Conservation (phyloP, 108 stramenopile genomes). For the Cyclotella cryptica region DNA sequence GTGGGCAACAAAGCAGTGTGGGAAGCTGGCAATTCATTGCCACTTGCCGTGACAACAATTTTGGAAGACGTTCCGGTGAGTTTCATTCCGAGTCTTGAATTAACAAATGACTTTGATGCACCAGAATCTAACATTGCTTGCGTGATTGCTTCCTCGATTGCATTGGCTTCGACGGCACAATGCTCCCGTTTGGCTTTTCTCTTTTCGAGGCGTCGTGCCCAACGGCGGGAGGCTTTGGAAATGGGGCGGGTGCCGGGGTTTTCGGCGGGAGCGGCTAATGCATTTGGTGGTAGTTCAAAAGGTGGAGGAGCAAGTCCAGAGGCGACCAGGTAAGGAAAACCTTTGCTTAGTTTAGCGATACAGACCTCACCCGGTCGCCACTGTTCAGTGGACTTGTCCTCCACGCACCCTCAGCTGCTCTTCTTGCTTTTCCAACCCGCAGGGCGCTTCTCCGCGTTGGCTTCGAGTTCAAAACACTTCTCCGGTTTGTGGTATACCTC, state of each 20-base stretch:
- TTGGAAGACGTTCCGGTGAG: neutral
- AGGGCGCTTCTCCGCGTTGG: conserved; percentile 11
- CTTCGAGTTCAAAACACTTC: conserved; percentile 15
- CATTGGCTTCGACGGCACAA: neutral
- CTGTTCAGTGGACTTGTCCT: conserved; percentile 30
- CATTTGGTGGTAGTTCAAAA: too few relatives aligned
- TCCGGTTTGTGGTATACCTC: conserved; percentile 21
- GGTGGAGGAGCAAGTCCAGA: neutral
- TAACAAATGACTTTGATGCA: neutral
- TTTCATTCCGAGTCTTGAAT: neutral
- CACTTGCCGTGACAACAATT: neutral
- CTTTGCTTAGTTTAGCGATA: conserved; percentile 25
- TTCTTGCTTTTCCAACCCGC: conserved; percentile 9
- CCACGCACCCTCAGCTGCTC: conserved; percentile 14
- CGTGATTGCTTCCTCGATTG: neutral
- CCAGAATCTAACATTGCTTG: conserved; percentile 21
- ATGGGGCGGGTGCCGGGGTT: neutral
- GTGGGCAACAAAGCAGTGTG: conserved; percentile 2
- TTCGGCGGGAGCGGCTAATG: too few relatives aligned
- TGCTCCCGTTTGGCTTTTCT: neutral
- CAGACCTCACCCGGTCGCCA: conserved; percentile 21
- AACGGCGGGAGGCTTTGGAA: neutral
- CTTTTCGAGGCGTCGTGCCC: neutral
- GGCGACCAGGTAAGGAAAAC: conserved; percentile 8
- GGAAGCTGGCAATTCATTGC: neutral